A percentile compares a stretch with the other conserved stretches of the same genome.
Conservation (phyloP, 257 asterid genomes). For the Solanum sejunctum region DNA sequence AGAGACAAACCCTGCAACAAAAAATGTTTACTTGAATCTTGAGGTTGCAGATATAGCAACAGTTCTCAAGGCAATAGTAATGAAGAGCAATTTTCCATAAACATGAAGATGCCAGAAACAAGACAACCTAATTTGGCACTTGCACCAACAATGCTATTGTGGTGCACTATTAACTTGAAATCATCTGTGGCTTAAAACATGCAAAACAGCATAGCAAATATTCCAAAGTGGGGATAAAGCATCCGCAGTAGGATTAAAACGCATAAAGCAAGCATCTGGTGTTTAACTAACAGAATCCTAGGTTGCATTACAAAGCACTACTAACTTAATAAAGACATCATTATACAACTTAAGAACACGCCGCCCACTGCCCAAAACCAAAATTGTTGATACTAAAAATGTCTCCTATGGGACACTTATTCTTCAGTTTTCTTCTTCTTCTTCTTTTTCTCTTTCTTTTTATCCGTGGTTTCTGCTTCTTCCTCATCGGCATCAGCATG, state of each 20-base stretch:
- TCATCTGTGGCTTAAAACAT: not conserved
- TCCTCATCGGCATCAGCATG: constrained; percentile 29
- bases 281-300: not conserved
- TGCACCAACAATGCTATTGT: not conserved
- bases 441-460: constrained; percentile 18
- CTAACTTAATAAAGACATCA: not conserved
- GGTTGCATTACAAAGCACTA: not conserved
- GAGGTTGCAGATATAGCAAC: too few relatives aligned
- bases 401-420: not conserved
- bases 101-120: not conserved
- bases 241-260: not conserved
- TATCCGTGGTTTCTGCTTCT: not conserved
- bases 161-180: not conserved
- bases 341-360: not conserved
- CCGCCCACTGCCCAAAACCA: not conserved
- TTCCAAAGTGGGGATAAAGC: not conserved
- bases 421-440: constrained; percentile 45
- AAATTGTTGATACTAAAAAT: not conserved
- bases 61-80: not conserved
- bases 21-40: too few relatives aligned
- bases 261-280: not conserved
- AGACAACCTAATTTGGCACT: not conserved
- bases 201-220: not conserved
- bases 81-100: not conserved
- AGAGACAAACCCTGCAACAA: too few relatives aligned